Base-by-base conservation (phyloP, 2,329 filamentous ascomycete genomes). In the Penicillium thymicola region DNA sequence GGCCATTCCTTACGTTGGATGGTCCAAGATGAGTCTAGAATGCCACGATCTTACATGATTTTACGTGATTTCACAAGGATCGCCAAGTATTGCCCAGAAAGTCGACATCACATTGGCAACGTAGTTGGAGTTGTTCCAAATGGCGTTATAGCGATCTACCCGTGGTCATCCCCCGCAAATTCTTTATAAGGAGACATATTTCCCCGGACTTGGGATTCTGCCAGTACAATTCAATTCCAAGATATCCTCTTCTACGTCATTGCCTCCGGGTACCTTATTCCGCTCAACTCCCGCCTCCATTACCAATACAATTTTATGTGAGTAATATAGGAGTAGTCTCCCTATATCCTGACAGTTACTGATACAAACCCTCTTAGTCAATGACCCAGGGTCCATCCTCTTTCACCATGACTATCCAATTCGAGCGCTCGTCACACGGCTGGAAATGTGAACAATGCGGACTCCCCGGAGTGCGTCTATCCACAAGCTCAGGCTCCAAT, bases 61-160 rank as follows among this genome's bases (percentile, higher is more conserved):
- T 46, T 46, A 46, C 44, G 44, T 46, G 18, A 46, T 46, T 36
- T n/a, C 18, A 34, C 18, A 16, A 23, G 28, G 28, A 34, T 34
- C 28, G 28, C 28, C 18, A 46, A 23, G 21, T 16, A 16, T 34
- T 34, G 14, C 9, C 9, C 10, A 11, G 9, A 36, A 23, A 25
- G 34, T 46, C 16, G 18, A n/a, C 10, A 16, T 23, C 43, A 23
- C 16, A 4, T 5, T 21, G 14, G 14, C 8, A 10, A 2, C 3
- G 8, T 2, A 21, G 8, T 46, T 21, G 30, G 13, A 7, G 8
- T 25, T 36, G 44, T 30, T 8, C 9, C 30, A 11, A 16, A 46
- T 46, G 44, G 44, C 44, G 44, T 46, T 46, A 46, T 46, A 10
- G 23, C 23, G 44, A 46, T 46, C 44, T 34, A 46, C 44, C 44